phyloP scores from a whole-genome alignment of 139 green algal species.

The Chlamydomonas sphaeroides region DNA sequence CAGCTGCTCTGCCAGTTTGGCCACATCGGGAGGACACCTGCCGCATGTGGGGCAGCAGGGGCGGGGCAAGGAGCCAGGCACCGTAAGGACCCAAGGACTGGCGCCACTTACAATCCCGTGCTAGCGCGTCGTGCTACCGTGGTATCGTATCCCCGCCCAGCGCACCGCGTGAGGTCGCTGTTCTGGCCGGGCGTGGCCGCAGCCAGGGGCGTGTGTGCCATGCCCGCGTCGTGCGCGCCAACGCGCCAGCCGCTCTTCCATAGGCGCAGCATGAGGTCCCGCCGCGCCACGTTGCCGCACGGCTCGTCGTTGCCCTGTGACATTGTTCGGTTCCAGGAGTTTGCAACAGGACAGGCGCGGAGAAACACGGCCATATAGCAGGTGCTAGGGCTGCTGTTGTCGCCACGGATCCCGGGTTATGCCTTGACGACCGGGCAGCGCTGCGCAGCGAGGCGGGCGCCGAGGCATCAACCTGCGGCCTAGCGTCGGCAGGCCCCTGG shows the following conservation, averaged over 20 bases:
- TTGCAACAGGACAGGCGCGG: too few relatives aligned
- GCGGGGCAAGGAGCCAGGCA: background rate
- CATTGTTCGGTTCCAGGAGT: too few relatives aligned
- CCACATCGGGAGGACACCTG: conserved; percentile 22
- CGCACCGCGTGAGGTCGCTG: conserved; percentile 5
- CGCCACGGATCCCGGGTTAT: too few relatives aligned
- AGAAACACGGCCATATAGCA: too few relatives aligned
- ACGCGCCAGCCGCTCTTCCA: conserved; percentile 39
- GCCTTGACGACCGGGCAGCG: too few relatives aligned
- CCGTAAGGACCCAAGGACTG: background rate
- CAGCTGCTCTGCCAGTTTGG: conserved; percentile 3
- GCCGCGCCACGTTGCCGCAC: background rate
- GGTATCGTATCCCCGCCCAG: background rate
- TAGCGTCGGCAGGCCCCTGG: too few relatives aligned
- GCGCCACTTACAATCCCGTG: background rate
- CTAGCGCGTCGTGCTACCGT: background rate
- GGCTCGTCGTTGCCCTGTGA: conserved; percentile 25
- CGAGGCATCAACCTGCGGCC: too few relatives aligned
- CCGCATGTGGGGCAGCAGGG: background rate
- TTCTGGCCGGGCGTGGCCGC: background rate
- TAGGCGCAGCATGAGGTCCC: conserved; percentile 9
- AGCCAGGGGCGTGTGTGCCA: background rate
- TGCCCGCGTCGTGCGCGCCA: conserved; percentile 27
- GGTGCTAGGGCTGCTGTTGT: too few relatives aligned
- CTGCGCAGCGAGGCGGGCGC: too few relatives aligned